Evolutionary conservation across 2,329 filamentous ascomycete genomes (phyloP).

Genomic region (Periconia macrospinosa): DNA sequence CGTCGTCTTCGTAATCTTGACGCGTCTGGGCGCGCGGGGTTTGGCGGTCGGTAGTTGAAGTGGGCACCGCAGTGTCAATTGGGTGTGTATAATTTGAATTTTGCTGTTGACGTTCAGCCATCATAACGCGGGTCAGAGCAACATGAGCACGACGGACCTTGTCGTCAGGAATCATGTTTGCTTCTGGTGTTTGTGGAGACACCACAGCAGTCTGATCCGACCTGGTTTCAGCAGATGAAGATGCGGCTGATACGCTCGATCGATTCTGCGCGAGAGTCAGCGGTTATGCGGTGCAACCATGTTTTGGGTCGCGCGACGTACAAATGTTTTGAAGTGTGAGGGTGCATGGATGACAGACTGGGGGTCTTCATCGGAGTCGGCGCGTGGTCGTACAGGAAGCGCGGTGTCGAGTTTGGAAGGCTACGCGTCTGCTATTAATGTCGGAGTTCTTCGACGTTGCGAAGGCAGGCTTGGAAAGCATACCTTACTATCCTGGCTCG

Average conservation of each 20-base stretch:
- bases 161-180: slow-evolving; percentile 40
- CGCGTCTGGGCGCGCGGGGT: slow-evolving; percentile 84
- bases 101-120: slow-evolving; percentile 37
- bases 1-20: slow-evolving; percentile 67
- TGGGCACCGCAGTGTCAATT: slow-evolving; percentile 72
- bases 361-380: slow-evolving; percentile 71
- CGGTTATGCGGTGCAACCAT: slow-evolving; percentile 31
- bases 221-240: slow-evolving; percentile 31
- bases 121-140: slow-evolving; percentile 20
- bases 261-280: slow-evolving; percentile 36
- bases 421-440: slow-evolving; percentile 23
- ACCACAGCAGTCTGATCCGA: slow-evolving; percentile 42
- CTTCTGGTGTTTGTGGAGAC: slow-evolving; percentile 42
- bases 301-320: slow-evolving; percentile 42
- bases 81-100: slow-evolving; percentile 63
- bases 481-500: slow-evolving; percentile 37
- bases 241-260: slow-evolving; percentile 25
- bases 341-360: slow-evolving; percentile 92
- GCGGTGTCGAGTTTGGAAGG: slow-evolving; percentile 52
- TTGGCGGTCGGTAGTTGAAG: slow-evolving; percentile 58
- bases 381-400: slow-evolving; percentile 46
- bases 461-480: neutral
- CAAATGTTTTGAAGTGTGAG: slow-evolving; percentile 79
- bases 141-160: slow-evolving; percentile 36
- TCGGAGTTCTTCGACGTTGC: neutral